Percentiles rank a stretch among this genome's conserved stretches.
Evolutionary conservation across 2,329 filamentous ascomycete species (phyloP).

Genomic region (Tolypocladium tundrense): DNA sequence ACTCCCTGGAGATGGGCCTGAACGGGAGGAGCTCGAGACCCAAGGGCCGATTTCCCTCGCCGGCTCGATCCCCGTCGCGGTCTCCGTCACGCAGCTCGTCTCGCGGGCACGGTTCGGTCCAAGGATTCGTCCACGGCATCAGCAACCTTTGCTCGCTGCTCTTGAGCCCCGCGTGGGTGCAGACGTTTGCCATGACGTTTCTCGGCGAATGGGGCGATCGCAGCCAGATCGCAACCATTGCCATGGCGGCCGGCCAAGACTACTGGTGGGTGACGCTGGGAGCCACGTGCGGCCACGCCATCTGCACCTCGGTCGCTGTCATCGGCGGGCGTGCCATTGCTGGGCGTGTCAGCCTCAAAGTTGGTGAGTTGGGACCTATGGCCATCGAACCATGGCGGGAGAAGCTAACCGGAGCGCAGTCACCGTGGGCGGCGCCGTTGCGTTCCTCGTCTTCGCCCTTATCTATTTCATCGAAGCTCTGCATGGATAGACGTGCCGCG

Average conservation of each 20-base stretch:
- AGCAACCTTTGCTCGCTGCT: conserved; percentile 81
- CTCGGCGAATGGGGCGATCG: conserved; percentile 96
- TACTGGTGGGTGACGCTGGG: conserved; percentile 98
- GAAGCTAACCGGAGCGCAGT: conserved; percentile 43
- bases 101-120: conserved; percentile 27
- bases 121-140: conserved; percentile 49
- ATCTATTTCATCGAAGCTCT: conserved; percentile 84
- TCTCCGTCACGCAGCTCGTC: conserved; percentile 55
- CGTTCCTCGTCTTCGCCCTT: conserved; percentile 83
- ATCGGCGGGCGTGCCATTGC: conserved; percentile 88
- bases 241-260: conserved; percentile 96
- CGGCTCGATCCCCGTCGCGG: conserved; percentile 70
- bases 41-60: conserved; percentile 67
- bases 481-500: conserved; percentile 31
- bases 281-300: conserved; percentile 73
- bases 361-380: conserved; percentile 56
- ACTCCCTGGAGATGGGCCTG: conserved; percentile 72
- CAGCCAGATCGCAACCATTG: conserved; percentile 95
- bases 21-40: conserved; percentile 60
- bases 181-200: conserved; percentile 99
- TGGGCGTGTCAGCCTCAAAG: conserved; percentile 85
- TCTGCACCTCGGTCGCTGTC: conserved; percentile 86
- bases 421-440: conserved; percentile 80
- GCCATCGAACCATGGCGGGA: background rate
- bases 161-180: conserved; percentile 92